Conservation (phyloP, 345 rosid species). For the Salix caprea region DNA sequence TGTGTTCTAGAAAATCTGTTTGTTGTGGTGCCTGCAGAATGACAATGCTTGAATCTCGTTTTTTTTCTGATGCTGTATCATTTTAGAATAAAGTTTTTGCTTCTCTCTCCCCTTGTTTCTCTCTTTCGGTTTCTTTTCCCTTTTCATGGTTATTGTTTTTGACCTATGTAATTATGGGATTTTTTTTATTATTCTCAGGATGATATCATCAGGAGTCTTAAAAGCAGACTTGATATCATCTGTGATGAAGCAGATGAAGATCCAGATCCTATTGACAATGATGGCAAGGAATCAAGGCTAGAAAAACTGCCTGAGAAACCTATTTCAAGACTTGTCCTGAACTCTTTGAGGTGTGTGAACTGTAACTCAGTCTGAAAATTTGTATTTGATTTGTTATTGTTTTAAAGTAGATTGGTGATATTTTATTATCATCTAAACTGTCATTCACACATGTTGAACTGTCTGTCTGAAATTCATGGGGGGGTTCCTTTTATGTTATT, state of each 20-base stretch:
- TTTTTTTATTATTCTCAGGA: slow-evolving; percentile 40
- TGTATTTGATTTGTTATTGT: neutral
- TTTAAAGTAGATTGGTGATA: too few species aligned
- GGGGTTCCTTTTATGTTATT: too few species aligned
- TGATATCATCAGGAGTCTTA: slow-evolving; percentile 77
- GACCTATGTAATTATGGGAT: neutral
- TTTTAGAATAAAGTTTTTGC: neutral
- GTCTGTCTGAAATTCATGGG: neutral
- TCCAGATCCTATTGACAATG: slow-evolving; percentile 23
- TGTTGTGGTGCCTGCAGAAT: neutral
- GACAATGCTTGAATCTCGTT: neutral
- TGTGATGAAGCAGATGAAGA: slow-evolving; percentile 75
- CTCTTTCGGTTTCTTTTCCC: neutral
- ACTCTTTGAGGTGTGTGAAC: slow-evolving; percentile 49
- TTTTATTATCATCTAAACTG: too few species aligned
- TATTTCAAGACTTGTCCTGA: slow-evolving; percentile 39
- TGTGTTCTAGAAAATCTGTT: too few species aligned
- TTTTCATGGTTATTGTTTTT: slow-evolving; percentile 4
- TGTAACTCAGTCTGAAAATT: neutral
- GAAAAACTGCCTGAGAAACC: slow-evolving; percentile 27
- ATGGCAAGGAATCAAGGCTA: slow-evolving; percentile 26
- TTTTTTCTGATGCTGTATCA: neutral
- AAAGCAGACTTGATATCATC: slow-evolving; percentile 78
- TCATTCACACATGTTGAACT: neutral
- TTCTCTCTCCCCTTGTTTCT: neutral